Percentiles rank a stretch among this genome's conserved stretches.
phyloP scores from a whole-genome alignment of 164 flowering plant genomes.

The Liquidambar formosana region DNA sequence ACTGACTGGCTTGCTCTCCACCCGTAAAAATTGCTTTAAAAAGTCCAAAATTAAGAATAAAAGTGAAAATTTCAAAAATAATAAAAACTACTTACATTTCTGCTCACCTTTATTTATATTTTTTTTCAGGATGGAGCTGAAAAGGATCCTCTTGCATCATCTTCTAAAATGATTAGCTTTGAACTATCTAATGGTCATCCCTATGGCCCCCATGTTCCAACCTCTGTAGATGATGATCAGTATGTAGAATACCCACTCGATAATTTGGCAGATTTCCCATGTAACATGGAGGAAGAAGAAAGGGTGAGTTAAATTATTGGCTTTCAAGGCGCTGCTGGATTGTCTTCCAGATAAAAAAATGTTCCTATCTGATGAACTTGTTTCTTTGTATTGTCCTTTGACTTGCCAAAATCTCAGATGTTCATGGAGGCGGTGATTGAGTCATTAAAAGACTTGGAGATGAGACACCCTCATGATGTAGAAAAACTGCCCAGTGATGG shows the following conservation, averaged over 20 bases:
- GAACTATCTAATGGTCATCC: constrained; percentile 72
- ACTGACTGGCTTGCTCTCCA: too few species aligned
- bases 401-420: too few species aligned
- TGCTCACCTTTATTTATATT: neutral
- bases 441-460: constrained; percentile 73
- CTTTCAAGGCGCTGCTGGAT: too few species aligned
- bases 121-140: constrained; percentile 48
- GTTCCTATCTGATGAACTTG: too few species aligned
- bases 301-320: constrained; percentile 41
- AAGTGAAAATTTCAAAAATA: neutral
- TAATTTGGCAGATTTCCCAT: constrained; percentile 64
- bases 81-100: neutral
- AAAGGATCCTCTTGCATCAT: constrained; percentile 47
- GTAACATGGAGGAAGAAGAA: constrained; percentile 84
- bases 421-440: constrained; percentile 77
- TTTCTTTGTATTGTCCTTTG: too few species aligned
- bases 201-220: constrained; percentile 59
- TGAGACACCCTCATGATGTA: constrained; percentile 37
- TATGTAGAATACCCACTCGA: constrained; percentile 80
- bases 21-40: too few species aligned
- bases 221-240: constrained; percentile 64
- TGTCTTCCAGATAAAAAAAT: too few species aligned
- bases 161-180: constrained; percentile 78
- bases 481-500: constrained; percentile 22
- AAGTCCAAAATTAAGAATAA: neutral